Conservation (phyloP, 148 eudicot genomes). For the Vaccinium corymbosum region DNA sequence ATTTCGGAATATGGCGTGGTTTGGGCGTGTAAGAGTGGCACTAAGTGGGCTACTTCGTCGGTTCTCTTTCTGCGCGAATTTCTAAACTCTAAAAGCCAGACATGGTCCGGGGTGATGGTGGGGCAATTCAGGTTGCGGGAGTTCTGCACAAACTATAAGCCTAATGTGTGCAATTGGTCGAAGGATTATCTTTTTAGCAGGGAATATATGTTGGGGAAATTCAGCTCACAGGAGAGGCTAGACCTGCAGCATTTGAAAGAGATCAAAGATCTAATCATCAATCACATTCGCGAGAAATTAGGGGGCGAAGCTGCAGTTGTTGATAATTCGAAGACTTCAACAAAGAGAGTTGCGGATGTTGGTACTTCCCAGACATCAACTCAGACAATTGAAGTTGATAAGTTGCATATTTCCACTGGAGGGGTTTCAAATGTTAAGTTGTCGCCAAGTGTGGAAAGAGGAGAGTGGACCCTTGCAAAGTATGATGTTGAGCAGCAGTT, state of each 20-base stretch:
- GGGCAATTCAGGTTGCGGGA: background rate
- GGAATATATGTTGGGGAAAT: background rate
- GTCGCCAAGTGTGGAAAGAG: background rate
- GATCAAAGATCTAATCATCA: background rate
- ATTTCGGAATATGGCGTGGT: background rate
- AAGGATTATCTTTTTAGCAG: background rate
- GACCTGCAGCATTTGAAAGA: background rate
- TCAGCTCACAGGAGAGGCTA: background rate
- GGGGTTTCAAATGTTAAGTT: background rate
- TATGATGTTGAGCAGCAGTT: background rate
- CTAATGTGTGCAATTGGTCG: background rate
- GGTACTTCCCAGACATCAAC: background rate
- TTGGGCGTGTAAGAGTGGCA: background rate
- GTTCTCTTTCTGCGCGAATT: background rate
- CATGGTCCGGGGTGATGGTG: background rate
- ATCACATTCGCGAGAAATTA: background rate
- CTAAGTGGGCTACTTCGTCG: background rate
- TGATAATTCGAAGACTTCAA: background rate
- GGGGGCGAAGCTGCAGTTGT: background rate
- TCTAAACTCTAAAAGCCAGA: background rate
- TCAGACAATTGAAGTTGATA: background rate
- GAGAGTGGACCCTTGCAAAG: background rate
- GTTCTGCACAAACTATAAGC: background rate
- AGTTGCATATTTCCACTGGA: background rate
- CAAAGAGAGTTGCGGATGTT: background rate